Evolutionary conservation across 192 early-diverging fungal species (phyloP).

Genomic region (Coemansia sp.): DNA sequence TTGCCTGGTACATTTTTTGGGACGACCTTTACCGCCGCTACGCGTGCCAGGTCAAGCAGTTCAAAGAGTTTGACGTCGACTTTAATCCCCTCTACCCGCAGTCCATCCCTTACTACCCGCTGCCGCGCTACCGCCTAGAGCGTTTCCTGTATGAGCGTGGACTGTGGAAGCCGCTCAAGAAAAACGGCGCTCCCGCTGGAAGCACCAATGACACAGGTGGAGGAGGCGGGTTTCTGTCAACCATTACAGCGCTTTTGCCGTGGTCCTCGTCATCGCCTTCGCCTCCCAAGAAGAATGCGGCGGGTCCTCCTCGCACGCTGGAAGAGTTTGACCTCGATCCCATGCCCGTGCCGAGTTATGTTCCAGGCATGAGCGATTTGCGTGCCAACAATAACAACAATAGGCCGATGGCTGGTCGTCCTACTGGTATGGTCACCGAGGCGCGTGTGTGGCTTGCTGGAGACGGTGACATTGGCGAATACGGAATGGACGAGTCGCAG

Average conservation of each 20-base stretch:
- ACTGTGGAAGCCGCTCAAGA: conserved; percentile 39
- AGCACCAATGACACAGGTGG: not conserved
- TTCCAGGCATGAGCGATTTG: conserved; percentile 10
- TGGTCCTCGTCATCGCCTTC: not conserved
- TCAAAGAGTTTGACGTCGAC: conserved; percentile 44
- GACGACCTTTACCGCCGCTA: conserved; percentile 67
- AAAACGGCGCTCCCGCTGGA: not conserved
- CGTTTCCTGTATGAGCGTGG: conserved; percentile 55
- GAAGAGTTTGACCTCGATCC: conserved; percentile 29
- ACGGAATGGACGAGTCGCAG: not conserved
- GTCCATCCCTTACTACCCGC: conserved; percentile 59
- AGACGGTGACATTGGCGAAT: not conserved
- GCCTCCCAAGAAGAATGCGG: not conserved
- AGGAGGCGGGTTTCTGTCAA: not conserved
- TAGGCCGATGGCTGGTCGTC: not conserved
- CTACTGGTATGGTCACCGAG: conserved; percentile 1
- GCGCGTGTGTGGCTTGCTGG: conserved; percentile 7
- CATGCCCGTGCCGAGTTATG: conserved; percentile 27
- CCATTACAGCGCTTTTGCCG: not conserved
- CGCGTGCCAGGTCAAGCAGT: conserved; percentile 31
- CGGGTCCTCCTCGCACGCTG: not conserved
- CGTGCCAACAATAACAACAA: not conserved
- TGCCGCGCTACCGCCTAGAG: conserved; percentile 56
- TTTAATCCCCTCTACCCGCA: conserved; percentile 65
- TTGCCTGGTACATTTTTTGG: conserved; percentile 69